phyloP scores from a whole-genome alignment of 495 filamentous ascomycete species.

The Poronia punctata region DNA sequence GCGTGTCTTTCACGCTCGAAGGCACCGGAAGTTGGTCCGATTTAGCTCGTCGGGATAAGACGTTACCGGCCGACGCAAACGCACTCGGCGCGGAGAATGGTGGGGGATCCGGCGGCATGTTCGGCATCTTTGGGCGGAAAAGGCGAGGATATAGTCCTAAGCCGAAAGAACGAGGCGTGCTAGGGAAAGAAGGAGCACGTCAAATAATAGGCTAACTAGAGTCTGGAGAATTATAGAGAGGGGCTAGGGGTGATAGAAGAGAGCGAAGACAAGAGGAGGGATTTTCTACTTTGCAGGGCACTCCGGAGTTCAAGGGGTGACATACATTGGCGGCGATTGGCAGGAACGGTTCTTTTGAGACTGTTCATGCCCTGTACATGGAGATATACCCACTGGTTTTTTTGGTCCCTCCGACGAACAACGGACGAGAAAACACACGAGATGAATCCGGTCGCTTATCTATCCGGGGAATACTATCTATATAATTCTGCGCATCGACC shows the following conservation, averaged over 20 bases:
- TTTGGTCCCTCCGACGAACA: conserved; percentile 1
- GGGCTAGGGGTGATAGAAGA: too few relatives aligned
- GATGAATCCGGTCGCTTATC: not conserved
- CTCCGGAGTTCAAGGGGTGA: conserved; percentile 12
- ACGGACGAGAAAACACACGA: conserved; percentile 6
- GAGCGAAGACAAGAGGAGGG: too few relatives aligned
- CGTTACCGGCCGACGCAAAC: conserved; percentile 60
- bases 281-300: conserved; percentile 7
- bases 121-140: conserved; percentile 82
- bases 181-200: conserved; percentile 91
- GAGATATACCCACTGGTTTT: conserved; percentile 12
- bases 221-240: not conserved
- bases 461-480: conserved; percentile 3
- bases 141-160: conserved; percentile 89
- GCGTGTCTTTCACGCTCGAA: conserved; percentile 84
- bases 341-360: conserved; percentile 6
- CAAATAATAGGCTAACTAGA: conserved; percentile 55
- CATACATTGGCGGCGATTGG: conserved; percentile 8
- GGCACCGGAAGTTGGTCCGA: conserved; percentile 85
- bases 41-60: conserved; percentile 73
- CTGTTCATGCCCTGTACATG: conserved; percentile 7
- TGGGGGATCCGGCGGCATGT: conserved; percentile 56
- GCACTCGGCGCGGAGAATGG: conserved; percentile 42
- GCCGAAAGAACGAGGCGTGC: conserved; percentile 83
- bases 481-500: too few relatives aligned